A percentile compares a stretch with the other conserved stretches of the same genome.
phyloP scores from a whole-genome alignment of 2,329 filamentous ascomycete species.

The Ploettnerulaceae sp. region DNA sequence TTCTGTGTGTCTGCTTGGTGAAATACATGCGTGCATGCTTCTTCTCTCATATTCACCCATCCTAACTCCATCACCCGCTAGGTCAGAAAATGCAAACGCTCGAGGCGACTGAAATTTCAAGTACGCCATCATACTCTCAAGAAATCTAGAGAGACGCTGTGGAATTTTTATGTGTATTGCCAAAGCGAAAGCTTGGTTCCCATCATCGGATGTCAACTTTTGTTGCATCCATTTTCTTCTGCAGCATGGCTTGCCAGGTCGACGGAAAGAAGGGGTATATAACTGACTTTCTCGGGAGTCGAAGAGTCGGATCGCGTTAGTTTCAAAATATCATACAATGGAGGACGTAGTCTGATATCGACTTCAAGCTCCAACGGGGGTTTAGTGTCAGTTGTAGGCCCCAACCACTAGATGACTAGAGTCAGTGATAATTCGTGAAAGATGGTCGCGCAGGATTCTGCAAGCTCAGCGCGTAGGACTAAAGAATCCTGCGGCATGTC shows the following conservation, averaged over 20 bases:
- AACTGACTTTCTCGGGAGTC: neutral
- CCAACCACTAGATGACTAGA: conserved; percentile 2
- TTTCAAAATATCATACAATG: conserved; percentile 7
- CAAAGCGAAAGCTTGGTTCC: neutral
- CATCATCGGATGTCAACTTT: neutral
- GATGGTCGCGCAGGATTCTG: neutral
- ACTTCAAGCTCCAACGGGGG: conserved; percentile 8
- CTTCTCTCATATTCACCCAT: too few species aligned
- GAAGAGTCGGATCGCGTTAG: neutral
- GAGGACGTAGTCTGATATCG: neutral
- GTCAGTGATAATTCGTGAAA: neutral
- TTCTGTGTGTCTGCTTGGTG: too few species aligned
- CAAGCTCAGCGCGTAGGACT: neutral
- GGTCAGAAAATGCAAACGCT: conserved; percentile 9
- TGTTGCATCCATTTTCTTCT: neutral
- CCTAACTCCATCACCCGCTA: conserved; percentile 14
- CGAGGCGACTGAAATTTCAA: conserved; percentile 15
- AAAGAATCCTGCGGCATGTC: neutral
- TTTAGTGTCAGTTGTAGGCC: too few species aligned
- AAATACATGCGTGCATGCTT: too few species aligned
- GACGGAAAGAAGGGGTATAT: neutral
- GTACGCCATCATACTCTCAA: conserved; percentile 10
- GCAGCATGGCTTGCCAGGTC: conserved; percentile 1
- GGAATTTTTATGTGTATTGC: conserved; percentile 1
- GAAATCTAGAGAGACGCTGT: neutral